Evolutionary conservation across 1,139 yeast genomes (phyloP).

Genomic region (Zygosaccharomyces pseudobailii): DNA sequence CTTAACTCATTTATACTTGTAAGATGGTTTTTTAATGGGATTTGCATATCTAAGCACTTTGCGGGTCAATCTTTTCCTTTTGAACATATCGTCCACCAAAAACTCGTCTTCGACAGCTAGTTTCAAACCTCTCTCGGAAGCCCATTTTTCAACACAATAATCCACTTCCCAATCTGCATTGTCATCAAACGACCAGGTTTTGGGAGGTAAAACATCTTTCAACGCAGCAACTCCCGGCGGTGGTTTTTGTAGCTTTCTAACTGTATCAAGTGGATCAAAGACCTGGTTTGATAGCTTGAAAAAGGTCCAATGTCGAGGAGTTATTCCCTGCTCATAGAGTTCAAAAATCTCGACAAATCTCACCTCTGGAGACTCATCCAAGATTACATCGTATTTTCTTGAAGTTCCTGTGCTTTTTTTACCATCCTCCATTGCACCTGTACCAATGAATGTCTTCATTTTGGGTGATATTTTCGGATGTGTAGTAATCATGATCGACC

Average conservation of each 20-base stretch:
- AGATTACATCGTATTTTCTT: slow-evolving; percentile 48
- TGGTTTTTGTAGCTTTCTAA: slow-evolving; percentile 51
- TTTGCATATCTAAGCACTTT: slow-evolving; percentile 47
- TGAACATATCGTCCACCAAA: slow-evolving; percentile 49
- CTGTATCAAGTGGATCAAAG: slow-evolving; percentile 49
- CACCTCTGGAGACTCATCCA: slow-evolving; percentile 64
- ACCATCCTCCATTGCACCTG: slow-evolving; percentile 7
- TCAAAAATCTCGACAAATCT: slow-evolving; percentile 70
- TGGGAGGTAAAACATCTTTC: slow-evolving; percentile 59
- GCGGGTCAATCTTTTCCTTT: slow-evolving; percentile 52
- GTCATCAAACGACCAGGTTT: slow-evolving; percentile 66
- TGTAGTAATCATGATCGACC: slow-evolving; percentile 47
- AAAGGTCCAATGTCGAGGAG: slow-evolving; percentile 58
- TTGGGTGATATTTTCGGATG: slow-evolving; percentile 53
- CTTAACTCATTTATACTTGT: slow-evolving; percentile 4
- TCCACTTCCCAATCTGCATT: slow-evolving; percentile 69
- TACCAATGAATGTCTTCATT: slow-evolving; percentile 31
- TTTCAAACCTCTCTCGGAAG: slow-evolving; percentile 47
- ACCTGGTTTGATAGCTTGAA: slow-evolving; percentile 44
- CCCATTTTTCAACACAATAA: slow-evolving; percentile 48
- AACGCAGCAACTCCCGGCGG: slow-evolving; percentile 64
- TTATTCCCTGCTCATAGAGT: slow-evolving; percentile 60
- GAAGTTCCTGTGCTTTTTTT: slow-evolving; percentile 28
- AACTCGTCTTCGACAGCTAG: slow-evolving; percentile 48
- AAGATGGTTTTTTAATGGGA: slow-evolving; percentile 37